Evolutionary conservation across 768 basidiomycete species (phyloP).

Genomic region (Lentinula guzmanii): DNA sequence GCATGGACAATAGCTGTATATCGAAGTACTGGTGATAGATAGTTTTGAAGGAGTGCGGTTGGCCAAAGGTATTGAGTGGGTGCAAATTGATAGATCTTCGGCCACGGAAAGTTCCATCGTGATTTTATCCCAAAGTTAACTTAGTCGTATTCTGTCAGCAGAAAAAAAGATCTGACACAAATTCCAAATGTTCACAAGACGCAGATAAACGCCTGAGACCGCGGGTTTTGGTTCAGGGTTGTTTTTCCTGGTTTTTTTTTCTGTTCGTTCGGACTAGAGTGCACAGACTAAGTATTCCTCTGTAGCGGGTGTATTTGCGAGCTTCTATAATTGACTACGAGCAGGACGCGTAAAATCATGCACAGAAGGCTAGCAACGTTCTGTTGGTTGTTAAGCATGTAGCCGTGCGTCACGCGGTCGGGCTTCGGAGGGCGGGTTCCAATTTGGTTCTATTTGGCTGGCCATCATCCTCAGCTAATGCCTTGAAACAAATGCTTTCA

Average conservation of each 20-base stretch:
- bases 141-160: neutral
- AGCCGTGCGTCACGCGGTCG: too few species aligned
- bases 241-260: neutral
- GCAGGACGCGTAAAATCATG: too few species aligned
- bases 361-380: too few species aligned
- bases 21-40: neutral
- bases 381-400: too few species aligned
- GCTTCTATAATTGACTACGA: too few species aligned
- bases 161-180: neutral
- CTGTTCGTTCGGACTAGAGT: neutral
- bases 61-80: neutral
- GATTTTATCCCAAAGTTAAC: slow-evolving; percentile 1
- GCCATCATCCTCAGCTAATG: too few species aligned
- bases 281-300: too few species aligned
- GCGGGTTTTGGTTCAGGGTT: neutral
- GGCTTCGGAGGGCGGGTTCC: too few species aligned
- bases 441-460: too few species aligned
- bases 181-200: neutral
- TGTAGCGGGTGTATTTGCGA: too few species aligned
- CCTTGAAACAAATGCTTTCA: too few species aligned
- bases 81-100: neutral
- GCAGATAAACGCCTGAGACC: neutral
- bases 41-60: neutral
- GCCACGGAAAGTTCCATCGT: neutral
- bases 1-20: neutral